A percentile compares a stretch with the other conserved stretches of the same genome.
phyloP scores from a whole-genome alignment of 129 eudicot genomes.

The Escallonia rubra region DNA sequence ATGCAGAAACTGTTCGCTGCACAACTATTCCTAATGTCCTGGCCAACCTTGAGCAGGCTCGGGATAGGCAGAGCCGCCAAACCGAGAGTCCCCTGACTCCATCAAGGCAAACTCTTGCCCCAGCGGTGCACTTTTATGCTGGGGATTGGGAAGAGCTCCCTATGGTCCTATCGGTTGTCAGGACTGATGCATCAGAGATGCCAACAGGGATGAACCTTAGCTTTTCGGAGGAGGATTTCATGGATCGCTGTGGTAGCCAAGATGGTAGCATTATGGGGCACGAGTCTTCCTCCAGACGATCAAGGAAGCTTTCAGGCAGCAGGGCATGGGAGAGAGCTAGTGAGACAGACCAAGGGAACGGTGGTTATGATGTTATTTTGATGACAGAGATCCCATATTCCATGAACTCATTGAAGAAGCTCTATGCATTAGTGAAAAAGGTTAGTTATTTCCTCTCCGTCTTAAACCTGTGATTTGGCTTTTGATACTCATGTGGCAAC shows the following conservation, averaged over 20 bases:
- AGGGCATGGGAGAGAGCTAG: conserved; percentile 75
- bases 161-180: conserved; percentile 45
- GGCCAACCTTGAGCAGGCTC: conserved; percentile 69
- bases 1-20: conserved; percentile 67
- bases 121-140: conserved; percentile 58
- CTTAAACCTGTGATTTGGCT: too few species aligned
- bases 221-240: conserved; percentile 70
- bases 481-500: too few species aligned
- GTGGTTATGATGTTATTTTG: conserved; percentile 67
- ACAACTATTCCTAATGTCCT: conserved; percentile 72
- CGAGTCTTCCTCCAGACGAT: conserved; percentile 40
- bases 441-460: conserved; percentile 22
- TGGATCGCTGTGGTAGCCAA: conserved; percentile 58
- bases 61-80: conserved; percentile 60
- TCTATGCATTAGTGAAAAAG: conserved; percentile 58
- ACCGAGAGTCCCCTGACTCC: conserved; percentile 66
- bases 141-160: conserved; percentile 79
- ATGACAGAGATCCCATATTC: conserved; percentile 61
- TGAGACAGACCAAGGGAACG: conserved; percentile 46
- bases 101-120: conserved; percentile 51
- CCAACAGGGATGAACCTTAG: conserved; percentile 46
- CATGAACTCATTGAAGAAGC: conserved; percentile 47
- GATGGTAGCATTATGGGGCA: conserved; percentile 57
- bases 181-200: conserved; percentile 34
- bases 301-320: conserved; percentile 63